A percentile compares a stretch with the other conserved stretches of the same genome.
Evolutionary conservation across 2,329 filamentous ascomycete species (phyloP).

Genomic region (Alternaria consortialis): DNA sequence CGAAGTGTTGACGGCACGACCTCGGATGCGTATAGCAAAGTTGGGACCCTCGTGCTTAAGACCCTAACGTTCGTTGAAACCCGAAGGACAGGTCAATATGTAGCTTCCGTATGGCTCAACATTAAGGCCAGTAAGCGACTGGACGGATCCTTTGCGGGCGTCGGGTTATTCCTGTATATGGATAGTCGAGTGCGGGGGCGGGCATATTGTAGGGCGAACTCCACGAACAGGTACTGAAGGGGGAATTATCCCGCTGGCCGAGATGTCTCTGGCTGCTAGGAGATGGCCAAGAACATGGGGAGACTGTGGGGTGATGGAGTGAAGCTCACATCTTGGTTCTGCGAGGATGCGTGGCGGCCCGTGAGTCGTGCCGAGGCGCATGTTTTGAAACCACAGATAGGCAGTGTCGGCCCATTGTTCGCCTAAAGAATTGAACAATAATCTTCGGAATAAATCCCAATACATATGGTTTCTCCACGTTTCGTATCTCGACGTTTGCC

Average conservation of each 20-base stretch:
- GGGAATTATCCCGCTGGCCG: constrained; percentile 18
- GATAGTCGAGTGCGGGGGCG: constrained; percentile 36
- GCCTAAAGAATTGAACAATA: not conserved
- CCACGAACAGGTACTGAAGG: constrained; percentile 21
- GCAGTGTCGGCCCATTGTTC: not conserved
- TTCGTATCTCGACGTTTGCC: not conserved
- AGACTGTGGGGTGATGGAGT: constrained; percentile 5
- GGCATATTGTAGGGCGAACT: constrained; percentile 19
- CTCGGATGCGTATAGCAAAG: constrained; percentile 11
- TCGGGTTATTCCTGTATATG: constrained; percentile 34
- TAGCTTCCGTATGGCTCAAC: constrained; percentile 26
- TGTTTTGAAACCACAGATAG: not conserved
- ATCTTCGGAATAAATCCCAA: not conserved
- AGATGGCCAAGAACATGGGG: not conserved
- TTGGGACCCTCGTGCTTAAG: constrained; percentile 11
- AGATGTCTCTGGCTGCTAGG: not conserved
- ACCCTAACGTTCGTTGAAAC: constrained; percentile 10
- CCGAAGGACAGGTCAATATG: constrained; percentile 33
- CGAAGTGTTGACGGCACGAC: constrained; percentile 6
- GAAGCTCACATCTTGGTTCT: not conserved
- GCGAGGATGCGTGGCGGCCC: not conserved
- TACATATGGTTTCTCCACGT: fast-evolving
- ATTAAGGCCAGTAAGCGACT: constrained; percentile 23
- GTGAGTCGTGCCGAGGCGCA: not conserved
- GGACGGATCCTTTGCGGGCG: constrained; percentile 28